Evolutionary conservation across 768 basidiomycete genomes (phyloP).

Genomic region (Grammothele lineata): DNA sequence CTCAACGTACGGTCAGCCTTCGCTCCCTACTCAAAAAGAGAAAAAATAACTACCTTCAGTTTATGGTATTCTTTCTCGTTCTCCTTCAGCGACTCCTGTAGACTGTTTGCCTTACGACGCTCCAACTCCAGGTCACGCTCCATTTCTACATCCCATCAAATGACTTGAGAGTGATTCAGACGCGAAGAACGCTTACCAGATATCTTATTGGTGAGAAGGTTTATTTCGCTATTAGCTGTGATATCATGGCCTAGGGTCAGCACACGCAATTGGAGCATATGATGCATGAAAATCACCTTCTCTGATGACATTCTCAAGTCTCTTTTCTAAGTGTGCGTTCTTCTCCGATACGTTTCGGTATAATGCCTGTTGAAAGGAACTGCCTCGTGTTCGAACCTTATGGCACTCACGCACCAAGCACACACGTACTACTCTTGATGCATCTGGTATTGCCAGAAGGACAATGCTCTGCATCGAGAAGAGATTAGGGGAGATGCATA

Average conservation of each 20-base stretch:
- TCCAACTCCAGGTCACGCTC: constrained; percentile 81
- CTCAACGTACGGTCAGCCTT: constrained; percentile 32
- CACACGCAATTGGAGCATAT: background rate
- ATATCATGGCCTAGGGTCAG: background rate
- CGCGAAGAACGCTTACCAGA: constrained; percentile 40
- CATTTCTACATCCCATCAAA: constrained; percentile 45
- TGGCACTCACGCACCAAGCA: too few relatives aligned
- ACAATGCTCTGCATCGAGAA: constrained; percentile 58
- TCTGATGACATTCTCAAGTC: constrained; percentile 78
- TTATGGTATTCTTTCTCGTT: constrained; percentile 86
- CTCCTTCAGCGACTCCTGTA: constrained; percentile 71
- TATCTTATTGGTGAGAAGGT: constrained; percentile 63
- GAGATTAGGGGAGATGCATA: background rate
- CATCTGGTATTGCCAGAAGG: constrained; percentile 90
- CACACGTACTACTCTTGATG: constrained; percentile 72
- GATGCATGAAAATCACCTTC: constrained; percentile 53
- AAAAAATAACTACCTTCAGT: constrained; percentile 53
- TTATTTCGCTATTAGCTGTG: constrained; percentile 74
- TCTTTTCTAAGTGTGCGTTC: constrained; percentile 78
- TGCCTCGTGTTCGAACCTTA: constrained; percentile 23
- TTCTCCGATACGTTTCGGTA: constrained; percentile 79
- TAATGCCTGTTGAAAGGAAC: constrained; percentile 82
- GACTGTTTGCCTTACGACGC: constrained; percentile 64
- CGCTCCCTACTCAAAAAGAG: background rate
- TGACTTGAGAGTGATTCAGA: background rate